Percentiles rank a stretch among this genome's conserved stretches.
These are phyloP conservation scores for Yamadazyma blattariae DNA, from an alignment of 1,139 yeast genomes.

Conservation along the genomic window DNA sequence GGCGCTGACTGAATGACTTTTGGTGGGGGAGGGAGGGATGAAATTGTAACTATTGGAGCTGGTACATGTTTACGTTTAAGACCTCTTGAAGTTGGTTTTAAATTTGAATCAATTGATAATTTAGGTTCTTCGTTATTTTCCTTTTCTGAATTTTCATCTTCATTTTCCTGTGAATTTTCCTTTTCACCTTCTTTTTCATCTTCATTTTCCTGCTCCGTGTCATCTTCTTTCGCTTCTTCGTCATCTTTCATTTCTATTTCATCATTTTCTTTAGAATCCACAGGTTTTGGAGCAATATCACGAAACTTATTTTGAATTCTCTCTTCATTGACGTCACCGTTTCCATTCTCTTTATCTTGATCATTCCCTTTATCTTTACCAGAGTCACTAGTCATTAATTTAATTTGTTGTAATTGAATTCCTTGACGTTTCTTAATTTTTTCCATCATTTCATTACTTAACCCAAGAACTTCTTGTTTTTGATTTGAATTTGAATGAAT, in stretches of 20 bases:
- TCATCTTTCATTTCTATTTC: too few relatives aligned
- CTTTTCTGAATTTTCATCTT: not conserved
- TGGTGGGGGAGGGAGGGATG: constrained; percentile 3
- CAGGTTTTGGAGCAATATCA: too few relatives aligned
- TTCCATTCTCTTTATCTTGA: not conserved
- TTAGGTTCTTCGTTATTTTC: not conserved
- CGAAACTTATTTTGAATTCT: too few relatives aligned
- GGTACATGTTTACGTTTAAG: constrained; percentile 46
- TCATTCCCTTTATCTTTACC: not conserved
- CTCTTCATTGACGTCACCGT: too few relatives aligned
- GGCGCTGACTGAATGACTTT: constrained; percentile 14
- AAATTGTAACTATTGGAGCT: constrained; percentile 31
- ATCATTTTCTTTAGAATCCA: too few relatives aligned
- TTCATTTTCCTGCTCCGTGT: too few relatives aligned
- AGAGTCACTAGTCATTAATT: constrained; percentile 42
- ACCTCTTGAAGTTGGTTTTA: constrained; percentile 24
- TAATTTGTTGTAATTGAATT: constrained; percentile 48
- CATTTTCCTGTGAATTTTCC: not conserved
- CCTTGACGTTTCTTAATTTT: constrained; percentile 44
- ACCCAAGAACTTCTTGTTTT: not conserved
- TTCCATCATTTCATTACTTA: constrained; percentile 41
- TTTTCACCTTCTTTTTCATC: not conserved
- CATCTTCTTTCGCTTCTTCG: too few relatives aligned
- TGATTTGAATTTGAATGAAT: not conserved
- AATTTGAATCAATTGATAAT: too few relatives aligned